Evolutionary conservation across 129 eudicot genomes (phyloP).

Genomic region (Rutidosis leptorrhynchoides): DNA sequence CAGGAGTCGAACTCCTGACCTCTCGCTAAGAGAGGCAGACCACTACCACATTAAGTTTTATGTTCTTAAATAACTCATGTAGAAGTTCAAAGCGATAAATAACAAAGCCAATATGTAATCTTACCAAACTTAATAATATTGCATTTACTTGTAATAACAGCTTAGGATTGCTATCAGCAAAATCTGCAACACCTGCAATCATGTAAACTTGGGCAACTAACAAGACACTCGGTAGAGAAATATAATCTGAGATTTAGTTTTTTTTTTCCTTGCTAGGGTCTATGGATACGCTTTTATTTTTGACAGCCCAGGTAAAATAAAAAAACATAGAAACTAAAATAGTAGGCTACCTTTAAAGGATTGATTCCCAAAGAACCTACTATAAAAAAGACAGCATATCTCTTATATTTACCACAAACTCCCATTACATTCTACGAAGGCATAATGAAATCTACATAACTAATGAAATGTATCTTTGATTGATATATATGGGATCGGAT

Average conservation of each 20-base stretch:
- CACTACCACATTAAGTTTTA: neutral
- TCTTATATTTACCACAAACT: neutral
- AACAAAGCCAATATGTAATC: constrained; percentile 24
- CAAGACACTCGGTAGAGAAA: neutral
- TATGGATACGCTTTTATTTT: neutral
- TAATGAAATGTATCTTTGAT: neutral
- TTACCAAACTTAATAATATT: constrained; percentile 61
- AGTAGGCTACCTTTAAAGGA: constrained; percentile 50
- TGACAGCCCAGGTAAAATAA: neutral
- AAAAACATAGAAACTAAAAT: neutral
- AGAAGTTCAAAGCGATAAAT: neutral
- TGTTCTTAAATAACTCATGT: neutral
- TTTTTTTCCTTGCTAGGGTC: constrained; percentile 14
- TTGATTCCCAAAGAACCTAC: constrained; percentile 83
- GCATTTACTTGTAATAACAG: constrained; percentile 63
- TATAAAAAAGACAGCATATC: neutral
- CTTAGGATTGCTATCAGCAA: constrained; percentile 67
- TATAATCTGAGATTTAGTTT: too few species aligned
- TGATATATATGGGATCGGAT: too few species aligned
- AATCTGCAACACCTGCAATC: constrained; percentile 63
- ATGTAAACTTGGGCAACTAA: neutral
- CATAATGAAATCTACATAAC: constrained; percentile 15
- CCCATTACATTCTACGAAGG: neutral
- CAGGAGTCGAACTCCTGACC: too few species aligned
- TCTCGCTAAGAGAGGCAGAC: too few species aligned